A percentile compares a stretch with the other conserved stretches of the same genome.
Conservation (phyloP, 768 basidiomycete genomes). For the Chalciporus piperatus region DNA sequence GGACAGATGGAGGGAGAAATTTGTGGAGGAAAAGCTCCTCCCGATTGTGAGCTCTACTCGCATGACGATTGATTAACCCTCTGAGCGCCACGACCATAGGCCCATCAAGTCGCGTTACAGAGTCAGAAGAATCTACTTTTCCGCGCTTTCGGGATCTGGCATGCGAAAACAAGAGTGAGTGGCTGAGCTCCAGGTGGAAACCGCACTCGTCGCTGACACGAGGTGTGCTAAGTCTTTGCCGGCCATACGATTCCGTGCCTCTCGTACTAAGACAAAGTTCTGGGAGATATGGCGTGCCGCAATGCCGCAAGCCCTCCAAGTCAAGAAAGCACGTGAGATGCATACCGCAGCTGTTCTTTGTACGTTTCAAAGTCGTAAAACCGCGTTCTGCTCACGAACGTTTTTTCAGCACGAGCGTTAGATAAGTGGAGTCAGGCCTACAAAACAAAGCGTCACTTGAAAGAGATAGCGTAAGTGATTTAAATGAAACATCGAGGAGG, state of each 20-base stretch:
- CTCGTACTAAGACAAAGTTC: slow-evolving; percentile 53
- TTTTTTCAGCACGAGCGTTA: slow-evolving; percentile 45
- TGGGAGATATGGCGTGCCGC: slow-evolving; percentile 67
- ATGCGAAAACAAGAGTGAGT: slow-evolving; percentile 67
- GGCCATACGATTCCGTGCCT: slow-evolving; percentile 73
- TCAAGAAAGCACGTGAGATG: slow-evolving; percentile 61
- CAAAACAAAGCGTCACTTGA: slow-evolving; percentile 67
- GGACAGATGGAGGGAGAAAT: slow-evolving; percentile 80
- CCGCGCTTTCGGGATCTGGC: slow-evolving; percentile 73
- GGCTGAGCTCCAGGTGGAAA: not conserved
- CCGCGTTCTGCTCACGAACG: slow-evolving; percentile 5
- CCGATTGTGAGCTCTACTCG: slow-evolving; percentile 49
- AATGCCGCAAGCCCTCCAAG: slow-evolving; percentile 68
- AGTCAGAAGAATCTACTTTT: slow-evolving; percentile 59
- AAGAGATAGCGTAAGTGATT: slow-evolving; percentile 76
- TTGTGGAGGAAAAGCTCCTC: slow-evolving; percentile 59
- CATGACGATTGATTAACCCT: not conserved
- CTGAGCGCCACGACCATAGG: slow-evolving; percentile 27
- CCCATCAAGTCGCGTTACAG: slow-evolving; percentile 48
- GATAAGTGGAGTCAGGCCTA: slow-evolving; percentile 69
- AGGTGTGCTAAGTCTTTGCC: slow-evolving; percentile 60
- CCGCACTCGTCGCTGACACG: slow-evolving; percentile 6
- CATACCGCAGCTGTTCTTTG: slow-evolving; percentile 55
- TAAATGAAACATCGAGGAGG: slow-evolving; percentile 4
- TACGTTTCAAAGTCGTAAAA: slow-evolving; percentile 35